phyloP scores from a whole-genome alignment of 1,284 basidiomycete genomes.

The Ceratobasidium papillatum region DNA sequence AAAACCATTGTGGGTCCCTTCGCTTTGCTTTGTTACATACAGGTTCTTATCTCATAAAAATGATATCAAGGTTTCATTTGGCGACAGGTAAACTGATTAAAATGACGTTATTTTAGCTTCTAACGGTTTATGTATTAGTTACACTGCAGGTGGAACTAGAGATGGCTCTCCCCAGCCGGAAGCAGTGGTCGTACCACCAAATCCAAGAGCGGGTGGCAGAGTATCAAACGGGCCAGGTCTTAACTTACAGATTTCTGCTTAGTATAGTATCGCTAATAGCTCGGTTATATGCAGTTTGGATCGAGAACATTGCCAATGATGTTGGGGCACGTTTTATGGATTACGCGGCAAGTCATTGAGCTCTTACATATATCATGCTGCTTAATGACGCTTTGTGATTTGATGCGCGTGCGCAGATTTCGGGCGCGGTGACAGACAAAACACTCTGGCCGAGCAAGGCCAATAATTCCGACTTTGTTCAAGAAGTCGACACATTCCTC shows the following conservation, averaged over 20 bases:
- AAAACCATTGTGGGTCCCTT: no score
- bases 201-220: constrained; percentile 51
- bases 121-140: no score
- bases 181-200: constrained; percentile 50
- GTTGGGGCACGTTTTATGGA: constrained; percentile 55
- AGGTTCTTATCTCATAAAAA: background rate
- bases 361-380: no score
- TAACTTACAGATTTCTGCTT: background rate
- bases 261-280: no score
- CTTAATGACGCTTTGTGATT: background rate
- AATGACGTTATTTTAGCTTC: no score
- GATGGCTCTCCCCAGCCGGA: constrained; percentile 51
- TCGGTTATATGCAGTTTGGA: constrained; percentile 49
- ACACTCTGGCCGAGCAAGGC: constrained; percentile 51
- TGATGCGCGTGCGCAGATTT: constrained; percentile 48
- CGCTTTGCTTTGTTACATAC: no score
- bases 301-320: constrained; percentile 52
- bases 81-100: no score
- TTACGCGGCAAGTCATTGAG: constrained; percentile 55
- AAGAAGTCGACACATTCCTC: constrained; percentile 48
- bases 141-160: constrained; percentile 41
- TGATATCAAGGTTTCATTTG: background rate
- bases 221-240: constrained; percentile 54
- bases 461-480: constrained; percentile 54
- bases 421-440: constrained; percentile 53